These are phyloP conservation scores for Russula virescens DNA, from an alignment of 768 basidiomycete genomes.

Conservation along the genomic window DNA sequence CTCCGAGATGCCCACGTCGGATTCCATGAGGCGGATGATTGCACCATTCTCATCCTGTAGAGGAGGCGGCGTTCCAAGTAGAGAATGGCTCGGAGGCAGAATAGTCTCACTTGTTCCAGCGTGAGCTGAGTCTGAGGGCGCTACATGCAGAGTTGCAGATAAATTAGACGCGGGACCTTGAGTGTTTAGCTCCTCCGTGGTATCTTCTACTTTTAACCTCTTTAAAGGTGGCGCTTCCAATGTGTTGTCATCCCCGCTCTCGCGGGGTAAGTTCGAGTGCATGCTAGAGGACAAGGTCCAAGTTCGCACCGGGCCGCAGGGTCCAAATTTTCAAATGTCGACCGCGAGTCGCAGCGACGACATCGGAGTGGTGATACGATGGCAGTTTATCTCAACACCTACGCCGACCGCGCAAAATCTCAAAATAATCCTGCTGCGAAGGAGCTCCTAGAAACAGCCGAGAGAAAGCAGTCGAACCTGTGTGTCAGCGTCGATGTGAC, in stretches of 20 bases:
- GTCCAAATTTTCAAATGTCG: too few species aligned
- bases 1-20: conserved; percentile 86
- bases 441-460: conserved; percentile 73
- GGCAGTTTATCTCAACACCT: conserved; percentile 42
- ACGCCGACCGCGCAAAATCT: conserved; percentile 51
- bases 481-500: conserved; percentile 96
- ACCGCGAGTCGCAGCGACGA: too few species aligned
- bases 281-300: neutral
- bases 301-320: neutral
- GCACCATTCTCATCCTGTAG: conserved; percentile 43
- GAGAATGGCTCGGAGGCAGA: conserved; percentile 68
- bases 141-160: conserved; percentile 32
- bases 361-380: too few species aligned
- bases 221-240: conserved; percentile 33
- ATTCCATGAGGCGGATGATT: conserved; percentile 58
- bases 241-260: conserved; percentile 24
- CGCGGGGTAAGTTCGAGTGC: conserved; percentile 2
- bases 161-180: conserved; percentile 15
- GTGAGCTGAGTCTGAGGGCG: conserved; percentile 6
- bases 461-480: conserved; percentile 83
- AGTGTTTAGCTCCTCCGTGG: neutral
- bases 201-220: conserved; percentile 33
- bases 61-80: conserved; percentile 56
- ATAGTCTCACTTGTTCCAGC: conserved; percentile 21
- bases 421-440: conserved; percentile 74